Conservation (phyloP, 2,329 filamentous ascomycete species). For the Huntiella savannae region DNA sequence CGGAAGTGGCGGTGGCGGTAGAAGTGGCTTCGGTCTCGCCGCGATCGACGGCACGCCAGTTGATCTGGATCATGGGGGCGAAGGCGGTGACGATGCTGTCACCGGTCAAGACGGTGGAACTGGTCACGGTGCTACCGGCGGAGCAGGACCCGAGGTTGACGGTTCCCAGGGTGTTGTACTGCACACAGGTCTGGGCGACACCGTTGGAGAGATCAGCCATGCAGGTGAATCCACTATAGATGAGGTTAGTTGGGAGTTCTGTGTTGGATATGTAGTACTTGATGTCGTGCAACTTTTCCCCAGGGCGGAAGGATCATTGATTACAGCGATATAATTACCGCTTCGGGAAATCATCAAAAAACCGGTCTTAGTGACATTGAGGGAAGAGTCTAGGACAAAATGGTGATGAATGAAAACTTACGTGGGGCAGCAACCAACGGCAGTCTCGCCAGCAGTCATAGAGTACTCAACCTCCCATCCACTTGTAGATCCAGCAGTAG, state of each 20-base stretch:
- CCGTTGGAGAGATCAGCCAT: constrained; percentile 14
- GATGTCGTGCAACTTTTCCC: too few species aligned
- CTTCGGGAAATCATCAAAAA: too few species aligned
- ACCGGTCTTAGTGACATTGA: too few species aligned
- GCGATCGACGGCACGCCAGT: constrained; percentile 14
- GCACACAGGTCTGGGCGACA: constrained; percentile 11
- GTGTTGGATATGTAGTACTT: background rate
- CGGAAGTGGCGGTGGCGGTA: background rate
- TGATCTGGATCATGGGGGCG: constrained; percentile 19
- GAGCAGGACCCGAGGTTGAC: constrained; percentile 11
- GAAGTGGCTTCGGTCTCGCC: constrained; percentile 7
- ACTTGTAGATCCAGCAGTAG: constrained; percentile 14
- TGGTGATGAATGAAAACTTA: constrained; percentile 12
- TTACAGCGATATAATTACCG: too few species aligned
- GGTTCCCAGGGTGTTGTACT: constrained; percentile 11
- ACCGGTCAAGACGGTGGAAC: constrained; percentile 3
- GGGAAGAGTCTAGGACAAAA: too few species aligned
- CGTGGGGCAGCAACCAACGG: constrained; percentile 18
- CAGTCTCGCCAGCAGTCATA: constrained; percentile 16
- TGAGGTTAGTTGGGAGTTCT: background rate
- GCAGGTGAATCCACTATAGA: constrained; percentile 12
- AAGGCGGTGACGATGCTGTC: constrained; percentile 5
- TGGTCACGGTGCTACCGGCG: constrained; percentile 4
- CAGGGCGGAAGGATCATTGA: too few species aligned
- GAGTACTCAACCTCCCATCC: constrained; percentile 16